A percentile compares a stretch with the other conserved stretches of the same genome.
Conservation (phyloP, 768 basidiomycete genomes). For the Lepiota brunneoincarnata region DNA sequence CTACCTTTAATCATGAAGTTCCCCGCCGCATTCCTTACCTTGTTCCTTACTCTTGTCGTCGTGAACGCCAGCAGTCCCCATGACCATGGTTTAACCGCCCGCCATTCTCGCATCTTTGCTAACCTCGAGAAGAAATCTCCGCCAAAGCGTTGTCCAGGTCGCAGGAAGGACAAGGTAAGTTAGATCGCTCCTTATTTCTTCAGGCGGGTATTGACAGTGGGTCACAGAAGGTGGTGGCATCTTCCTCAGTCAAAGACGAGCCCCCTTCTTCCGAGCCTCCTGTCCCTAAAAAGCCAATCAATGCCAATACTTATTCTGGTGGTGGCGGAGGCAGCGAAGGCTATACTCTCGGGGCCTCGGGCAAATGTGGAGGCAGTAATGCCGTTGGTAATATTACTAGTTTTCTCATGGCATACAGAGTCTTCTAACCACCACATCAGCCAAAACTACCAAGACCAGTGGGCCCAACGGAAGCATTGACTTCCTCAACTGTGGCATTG, state of each 20-base stretch:
- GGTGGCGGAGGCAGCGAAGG: constrained; percentile 5
- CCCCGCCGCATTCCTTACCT: constrained; percentile 31
- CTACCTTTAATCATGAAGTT: constrained; percentile 39
- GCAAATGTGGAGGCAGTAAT: constrained; percentile 11
- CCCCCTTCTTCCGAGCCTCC: constrained; percentile 9
- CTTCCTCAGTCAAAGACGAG: constrained; percentile 8
- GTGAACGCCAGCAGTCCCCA: constrained; percentile 32
- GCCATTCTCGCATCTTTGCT: constrained; percentile 25
- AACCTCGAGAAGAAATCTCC: constrained; percentile 13
- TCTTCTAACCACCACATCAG: constrained; percentile 27
- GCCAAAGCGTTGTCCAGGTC: constrained; percentile 23
- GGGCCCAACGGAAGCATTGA: constrained; percentile 74
- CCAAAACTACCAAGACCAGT: constrained; percentile 39
- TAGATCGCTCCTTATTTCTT: constrained; percentile 3
- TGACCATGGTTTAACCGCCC: constrained; percentile 26
- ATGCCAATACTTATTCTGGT: background rate
- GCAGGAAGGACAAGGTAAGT: constrained; percentile 13
- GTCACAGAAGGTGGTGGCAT: constrained; percentile 2
- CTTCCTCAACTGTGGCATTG: constrained; percentile 79
- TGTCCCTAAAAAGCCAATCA: constrained; percentile 10
- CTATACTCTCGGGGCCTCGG: constrained; percentile 7
- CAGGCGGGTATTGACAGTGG: background rate
- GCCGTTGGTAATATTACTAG: constrained; percentile 32
- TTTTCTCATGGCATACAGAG: background rate
- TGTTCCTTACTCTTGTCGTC: constrained; percentile 33